phyloP scores from a whole-genome alignment of 768 basidiomycete species.

The Hygrocybe punicea region DNA sequence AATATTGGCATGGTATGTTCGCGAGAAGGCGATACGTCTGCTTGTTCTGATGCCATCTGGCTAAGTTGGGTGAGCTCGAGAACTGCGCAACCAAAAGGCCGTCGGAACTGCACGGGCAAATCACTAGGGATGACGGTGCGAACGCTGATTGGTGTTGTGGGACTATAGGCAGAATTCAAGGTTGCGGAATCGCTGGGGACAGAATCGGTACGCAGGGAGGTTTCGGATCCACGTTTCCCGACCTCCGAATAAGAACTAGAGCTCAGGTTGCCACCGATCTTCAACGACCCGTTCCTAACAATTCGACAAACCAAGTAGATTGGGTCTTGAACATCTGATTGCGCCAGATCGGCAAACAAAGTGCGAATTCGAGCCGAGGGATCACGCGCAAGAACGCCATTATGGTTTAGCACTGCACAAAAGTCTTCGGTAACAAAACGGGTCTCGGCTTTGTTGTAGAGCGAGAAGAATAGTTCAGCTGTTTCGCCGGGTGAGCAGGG shows the following conservation, averaged over 20 bases:
- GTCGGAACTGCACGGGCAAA: constrained; percentile 53
- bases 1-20: constrained; percentile 90
- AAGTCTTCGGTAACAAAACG: constrained; percentile 95
- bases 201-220: constrained; percentile 39
- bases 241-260: constrained; percentile 43
- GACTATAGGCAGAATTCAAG: not conserved
- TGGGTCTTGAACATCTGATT: constrained; percentile 79
- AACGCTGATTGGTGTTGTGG: constrained; percentile 16
- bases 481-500: constrained; percentile 89
- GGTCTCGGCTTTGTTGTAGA: constrained; percentile 79
- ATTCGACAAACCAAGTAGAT: constrained; percentile 89
- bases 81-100: constrained; percentile 96
- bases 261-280: constrained; percentile 58
- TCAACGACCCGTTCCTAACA: constrained; percentile 82
- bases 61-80: constrained; percentile 70
- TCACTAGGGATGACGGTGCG: constrained; percentile 33
- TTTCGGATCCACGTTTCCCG: constrained; percentile 55
- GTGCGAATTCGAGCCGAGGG: constrained; percentile 75
- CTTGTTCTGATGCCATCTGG: constrained; percentile 61
- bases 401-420: constrained; percentile 84
- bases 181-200: constrained; percentile 16
- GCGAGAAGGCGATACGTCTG: constrained; percentile 58
- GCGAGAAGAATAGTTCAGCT: constrained; percentile 88
- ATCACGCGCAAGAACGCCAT: constrained; percentile 81
- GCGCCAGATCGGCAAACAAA: constrained; percentile 85